phyloP scores from a whole-genome alignment of 2,329 filamentous ascomycete species.

The Verruconis gallopava region DNA sequence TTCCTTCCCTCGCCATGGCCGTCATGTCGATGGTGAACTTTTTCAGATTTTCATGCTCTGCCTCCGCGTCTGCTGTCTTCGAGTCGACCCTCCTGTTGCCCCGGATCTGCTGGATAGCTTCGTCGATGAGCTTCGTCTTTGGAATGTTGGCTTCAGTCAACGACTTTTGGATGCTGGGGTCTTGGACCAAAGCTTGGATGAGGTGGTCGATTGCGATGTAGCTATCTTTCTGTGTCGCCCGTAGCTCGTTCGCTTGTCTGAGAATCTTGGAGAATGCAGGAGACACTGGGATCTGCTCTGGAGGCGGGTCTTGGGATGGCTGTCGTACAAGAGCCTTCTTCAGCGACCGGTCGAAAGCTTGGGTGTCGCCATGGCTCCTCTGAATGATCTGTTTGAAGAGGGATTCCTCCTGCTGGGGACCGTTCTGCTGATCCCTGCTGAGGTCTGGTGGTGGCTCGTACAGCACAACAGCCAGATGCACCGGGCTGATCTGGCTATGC shows the following conservation, averaged over 20 bases:
- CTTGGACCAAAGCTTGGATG: constrained; percentile 73
- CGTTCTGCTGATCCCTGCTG: constrained; percentile 66
- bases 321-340: constrained; percentile 86
- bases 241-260: constrained; percentile 72
- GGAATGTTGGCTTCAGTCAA: constrained; percentile 83
- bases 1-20: constrained; percentile 86
- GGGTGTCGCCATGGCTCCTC: constrained; percentile 81
- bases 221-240: constrained; percentile 94
- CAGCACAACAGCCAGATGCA: constrained; percentile 78
- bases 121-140: constrained; percentile 78
- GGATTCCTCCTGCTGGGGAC: constrained; percentile 43
- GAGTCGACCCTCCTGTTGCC: constrained; percentile 90
- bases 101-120: constrained; percentile 81
- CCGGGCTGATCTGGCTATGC: constrained; percentile 78
- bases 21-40: constrained; percentile 99
- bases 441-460: constrained; percentile 59
- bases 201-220: constrained; percentile 93
- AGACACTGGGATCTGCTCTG: constrained; percentile 73
- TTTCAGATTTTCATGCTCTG: constrained; percentile 87
- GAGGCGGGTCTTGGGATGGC: constrained; percentile 88
- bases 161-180: constrained; percentile 56
- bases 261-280: constrained; percentile 73
- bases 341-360: constrained; percentile 73
- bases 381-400: constrained; percentile 93
- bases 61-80: constrained; percentile 85